Base-by-base conservation (phyloP, 2,329 filamentous ascomycete genomes). In the Boeremia exigua region DNA sequence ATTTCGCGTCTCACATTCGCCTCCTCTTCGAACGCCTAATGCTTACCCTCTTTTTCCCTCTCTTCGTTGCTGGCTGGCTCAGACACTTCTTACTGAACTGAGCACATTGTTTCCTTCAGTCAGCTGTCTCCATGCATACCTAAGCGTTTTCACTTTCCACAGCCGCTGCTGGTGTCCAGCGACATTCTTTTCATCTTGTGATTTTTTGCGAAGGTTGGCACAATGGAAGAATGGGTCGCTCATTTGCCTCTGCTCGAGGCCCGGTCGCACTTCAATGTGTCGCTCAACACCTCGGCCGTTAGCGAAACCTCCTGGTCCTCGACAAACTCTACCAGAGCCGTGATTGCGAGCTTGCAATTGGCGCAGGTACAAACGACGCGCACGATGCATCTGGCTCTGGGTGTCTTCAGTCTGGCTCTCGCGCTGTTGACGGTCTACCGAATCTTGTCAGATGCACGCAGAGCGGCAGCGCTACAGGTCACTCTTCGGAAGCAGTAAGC, bases 161-260 rank as follows among this genome's bases (percentile, higher is more conserved):
- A 72, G 63, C 72, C 73, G 72, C 72, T 75, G 73, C 72, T 74
- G 73, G 73, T 73, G 65, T 61, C 66, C 73, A 75, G 73, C 73
- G 72, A 70, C 59, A 63, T 60, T 58, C 58, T 59, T 64, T 63
- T 59, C 54, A 70, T 70, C 58, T 64, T 70, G 61, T 69, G 61
- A 65, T 67, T 63, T 64, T 50, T 60, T 60, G 66, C 60, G 58
- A 63, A 61, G 66, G 56, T 58, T 63, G 65, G 63, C 68, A 73
- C 70, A 51, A 75, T 75, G 72, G 73, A 71, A 71, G 67, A 56
- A 75, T 75, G 73, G 73, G 52, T 54, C 32, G 52, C 64, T 63
- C 65, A 61, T 54, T 58, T 67, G 56, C 60, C 67, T 60, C 67
- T 66, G 32, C 71, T 74, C 59, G 68, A 71, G 56, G 65, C 60